phyloP scores from a whole-genome alignment of 768 basidiomycete species.

The Pisolithus albus region DNA sequence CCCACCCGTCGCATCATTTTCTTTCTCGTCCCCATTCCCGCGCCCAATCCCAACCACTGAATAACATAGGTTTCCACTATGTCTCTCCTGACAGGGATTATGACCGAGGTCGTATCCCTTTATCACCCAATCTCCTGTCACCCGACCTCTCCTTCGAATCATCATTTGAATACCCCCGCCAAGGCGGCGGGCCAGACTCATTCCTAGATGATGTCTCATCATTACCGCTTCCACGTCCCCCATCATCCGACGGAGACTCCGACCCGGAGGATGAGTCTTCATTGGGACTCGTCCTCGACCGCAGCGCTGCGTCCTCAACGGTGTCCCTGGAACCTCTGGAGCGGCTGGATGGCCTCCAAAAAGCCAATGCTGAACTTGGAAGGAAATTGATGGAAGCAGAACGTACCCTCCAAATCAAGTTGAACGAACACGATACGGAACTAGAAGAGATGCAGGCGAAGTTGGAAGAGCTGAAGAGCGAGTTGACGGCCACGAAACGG shows the following conservation, averaged over 20 bases:
- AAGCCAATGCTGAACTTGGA: slow-evolving; percentile 67
- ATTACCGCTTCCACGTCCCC: slow-evolving; percentile 49
- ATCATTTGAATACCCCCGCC: slow-evolving; percentile 32
- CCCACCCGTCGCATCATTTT: slow-evolving; percentile 37
- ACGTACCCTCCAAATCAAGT: slow-evolving; percentile 53
- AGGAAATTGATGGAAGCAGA: slow-evolving; percentile 74
- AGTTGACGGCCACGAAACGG: slow-evolving; percentile 72
- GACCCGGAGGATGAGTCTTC: slow-evolving; percentile 48
- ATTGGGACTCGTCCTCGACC: slow-evolving; percentile 56
- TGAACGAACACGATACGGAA: slow-evolving; percentile 75
- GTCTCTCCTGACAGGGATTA: slow-evolving; percentile 31
- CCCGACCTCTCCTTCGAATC: slow-evolving; percentile 27
- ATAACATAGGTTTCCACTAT: slow-evolving; percentile 36
- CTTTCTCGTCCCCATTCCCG: slow-evolving; percentile 64
- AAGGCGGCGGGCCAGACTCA: slow-evolving; percentile 27
- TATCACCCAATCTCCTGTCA: slow-evolving; percentile 29
- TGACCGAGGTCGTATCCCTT: slow-evolving; percentile 17
- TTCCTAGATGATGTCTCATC: slow-evolving; percentile 46
- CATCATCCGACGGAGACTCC: slow-evolving; percentile 35
- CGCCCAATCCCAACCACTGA: slow-evolving; percentile 42
- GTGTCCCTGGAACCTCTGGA: slow-evolving; percentile 70
- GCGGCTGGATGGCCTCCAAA: slow-evolving; percentile 63
- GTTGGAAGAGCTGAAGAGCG: slow-evolving; percentile 71
- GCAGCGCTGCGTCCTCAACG: slow-evolving; percentile 51
- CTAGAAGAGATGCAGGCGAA: slow-evolving; percentile 71